Percentiles rank a stretch among this genome's conserved stretches.
Evolutionary conservation across 2,329 filamentous ascomycete genomes (phyloP).

Genomic region (Sphaceloma murrayae): DNA sequence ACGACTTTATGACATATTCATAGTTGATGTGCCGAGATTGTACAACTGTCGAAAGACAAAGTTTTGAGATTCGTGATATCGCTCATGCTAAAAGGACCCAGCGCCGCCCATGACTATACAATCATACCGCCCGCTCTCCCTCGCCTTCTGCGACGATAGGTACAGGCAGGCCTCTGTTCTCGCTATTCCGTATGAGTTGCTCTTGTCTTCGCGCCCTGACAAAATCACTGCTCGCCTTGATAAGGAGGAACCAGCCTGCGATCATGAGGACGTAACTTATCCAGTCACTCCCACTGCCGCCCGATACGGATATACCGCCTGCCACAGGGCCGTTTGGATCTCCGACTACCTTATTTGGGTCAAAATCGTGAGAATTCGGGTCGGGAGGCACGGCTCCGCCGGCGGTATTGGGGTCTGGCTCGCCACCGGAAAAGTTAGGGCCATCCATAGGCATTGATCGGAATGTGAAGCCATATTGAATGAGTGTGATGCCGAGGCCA

Average conservation of each 20-base stretch:
- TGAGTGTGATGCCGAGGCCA: slow-evolving; percentile 85
- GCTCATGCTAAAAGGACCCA: not conserved
- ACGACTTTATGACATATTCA: slow-evolving; percentile 5
- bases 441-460: slow-evolving; percentile 31
- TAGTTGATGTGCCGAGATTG: too few species aligned
- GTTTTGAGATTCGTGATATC: slow-evolving; percentile 1
- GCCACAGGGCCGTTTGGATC: slow-evolving; percentile 21
- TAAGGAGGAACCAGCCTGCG: slow-evolving; percentile 94
- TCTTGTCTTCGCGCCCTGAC: slow-evolving; percentile 81
- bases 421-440: slow-evolving; percentile 30
- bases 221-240: slow-evolving; percentile 87
- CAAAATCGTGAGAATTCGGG: slow-evolving; percentile 83
- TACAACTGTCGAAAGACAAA: not conserved
- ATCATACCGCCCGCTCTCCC: slow-evolving; percentile 12
- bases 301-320: slow-evolving; percentile 33
- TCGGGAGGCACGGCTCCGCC: slow-evolving; percentile 58
- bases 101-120: slow-evolving; percentile 4
- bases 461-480: slow-evolving; percentile 97
- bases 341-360: slow-evolving; percentile 57
- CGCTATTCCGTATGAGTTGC: slow-evolving; percentile 84
- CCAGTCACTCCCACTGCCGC: slow-evolving; percentile 72
- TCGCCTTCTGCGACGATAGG: slow-evolving; percentile 60
- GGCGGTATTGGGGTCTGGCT: slow-evolving; percentile 30
- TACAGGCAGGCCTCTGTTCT: slow-evolving; percentile 74
- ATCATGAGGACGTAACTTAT: slow-evolving; percentile 91